Conservation (phyloP, 164 flowering plant species). For the Euptelea pleiosperma region DNA sequence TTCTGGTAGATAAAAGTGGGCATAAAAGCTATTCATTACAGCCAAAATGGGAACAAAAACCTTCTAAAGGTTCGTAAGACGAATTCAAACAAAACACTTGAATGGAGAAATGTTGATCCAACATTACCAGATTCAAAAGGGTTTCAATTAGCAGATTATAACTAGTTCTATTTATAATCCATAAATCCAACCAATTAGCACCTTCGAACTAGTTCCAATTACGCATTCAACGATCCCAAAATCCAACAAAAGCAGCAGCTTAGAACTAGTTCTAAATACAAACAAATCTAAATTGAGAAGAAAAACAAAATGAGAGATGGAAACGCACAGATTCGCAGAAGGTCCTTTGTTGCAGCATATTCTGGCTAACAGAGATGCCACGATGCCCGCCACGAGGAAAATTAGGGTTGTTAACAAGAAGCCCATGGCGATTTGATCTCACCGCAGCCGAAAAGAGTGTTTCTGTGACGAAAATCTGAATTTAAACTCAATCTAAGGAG, state of each 20-base stretch:
- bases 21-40: too few species aligned
- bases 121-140: too few species aligned
- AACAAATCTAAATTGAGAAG: background rate
- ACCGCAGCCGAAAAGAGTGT: background rate
- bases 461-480: background rate
- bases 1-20: too few species aligned
- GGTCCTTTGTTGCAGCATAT: slow-evolving; percentile 72
- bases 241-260: background rate
- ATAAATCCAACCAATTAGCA: too few species aligned
- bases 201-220: background rate
- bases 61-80: too few species aligned
- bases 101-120: too few species aligned
- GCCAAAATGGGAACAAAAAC: too few species aligned
- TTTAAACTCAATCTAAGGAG: slow-evolving; percentile 2
- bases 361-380: slow-evolving; percentile 50
- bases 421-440: slow-evolving; percentile 41
- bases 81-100: too few species aligned
- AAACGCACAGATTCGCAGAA: slow-evolving; percentile 61
- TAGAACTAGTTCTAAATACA: background rate
- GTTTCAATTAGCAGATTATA: too few species aligned
- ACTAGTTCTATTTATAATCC: too few species aligned
- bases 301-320: background rate
- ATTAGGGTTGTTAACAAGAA: slow-evolving; percentile 63
- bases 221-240: background rate
- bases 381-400: slow-evolving; percentile 47